phyloP scores from a whole-genome alignment of 148 eudicot genomes.

The Rhododendron simsii region DNA sequence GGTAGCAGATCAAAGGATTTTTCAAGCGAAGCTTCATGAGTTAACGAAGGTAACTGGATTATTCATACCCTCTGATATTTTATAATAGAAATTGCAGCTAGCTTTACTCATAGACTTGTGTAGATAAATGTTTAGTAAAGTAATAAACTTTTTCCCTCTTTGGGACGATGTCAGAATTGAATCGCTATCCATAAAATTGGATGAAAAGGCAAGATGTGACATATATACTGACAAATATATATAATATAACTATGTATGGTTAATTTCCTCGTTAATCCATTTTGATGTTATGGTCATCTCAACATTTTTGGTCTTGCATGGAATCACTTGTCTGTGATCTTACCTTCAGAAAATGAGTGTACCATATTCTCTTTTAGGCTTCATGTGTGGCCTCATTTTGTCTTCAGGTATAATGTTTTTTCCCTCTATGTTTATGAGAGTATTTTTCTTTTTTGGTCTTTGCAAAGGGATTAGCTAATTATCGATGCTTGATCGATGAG shows the following conservation, averaged over 20 bases:
- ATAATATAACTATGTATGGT: neutral
- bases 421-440: neutral
- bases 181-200: neutral
- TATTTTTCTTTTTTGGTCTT: neutral
- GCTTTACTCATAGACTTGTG: too few species aligned
- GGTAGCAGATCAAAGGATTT: neutral
- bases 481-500: neutral
- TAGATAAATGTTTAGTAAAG: too few species aligned
- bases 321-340: neutral
- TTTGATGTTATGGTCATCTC: neutral
- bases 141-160: neutral
- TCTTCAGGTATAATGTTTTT: neutral
- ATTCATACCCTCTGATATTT: neutral
- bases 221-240: neutral
- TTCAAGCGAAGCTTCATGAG: neutral
- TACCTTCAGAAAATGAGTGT: too few species aligned
- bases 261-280: neutral
- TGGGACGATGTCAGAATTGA: neutral
- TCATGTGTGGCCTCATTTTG: neutral
- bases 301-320: neutral
- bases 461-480: neutral
- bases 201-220: neutral
- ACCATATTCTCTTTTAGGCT: neutral
- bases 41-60: neutral
- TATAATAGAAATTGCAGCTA: neutral